Conservation (phyloP, 176 grass and related monocot genomes). For the barley (Hordeum vulgare) region DNA sequence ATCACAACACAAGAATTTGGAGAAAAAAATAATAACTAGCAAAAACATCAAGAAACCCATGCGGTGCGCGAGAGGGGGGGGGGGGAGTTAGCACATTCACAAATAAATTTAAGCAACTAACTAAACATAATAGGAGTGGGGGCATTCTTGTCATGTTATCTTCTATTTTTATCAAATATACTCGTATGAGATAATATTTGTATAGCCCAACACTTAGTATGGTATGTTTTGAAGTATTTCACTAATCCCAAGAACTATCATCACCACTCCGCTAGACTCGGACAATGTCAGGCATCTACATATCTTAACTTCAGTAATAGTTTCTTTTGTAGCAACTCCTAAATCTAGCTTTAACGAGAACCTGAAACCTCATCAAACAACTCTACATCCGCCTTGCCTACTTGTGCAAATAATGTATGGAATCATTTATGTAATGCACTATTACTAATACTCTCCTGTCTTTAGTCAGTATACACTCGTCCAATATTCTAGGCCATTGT, state of each 20-base stretch:
- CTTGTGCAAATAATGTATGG: not conserved
- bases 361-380: not conserved
- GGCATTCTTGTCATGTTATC: not conserved
- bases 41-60: constrained; percentile 4
- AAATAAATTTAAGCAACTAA: not conserved
- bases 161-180: not conserved
- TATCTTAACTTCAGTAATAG: not conserved
- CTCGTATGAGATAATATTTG: not conserved
- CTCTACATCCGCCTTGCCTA: not conserved
- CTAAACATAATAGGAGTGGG: not conserved
- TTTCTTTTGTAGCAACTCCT: not conserved
- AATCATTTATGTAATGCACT: not conserved
- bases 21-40: not conserved
- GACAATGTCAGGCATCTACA: not conserved
- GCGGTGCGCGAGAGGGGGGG: not conserved
- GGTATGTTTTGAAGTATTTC: not conserved
- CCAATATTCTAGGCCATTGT: not conserved
- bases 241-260: not conserved
- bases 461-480: not conserved
- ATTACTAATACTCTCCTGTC: not conserved
- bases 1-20: not conserved
- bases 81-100: not conserved
- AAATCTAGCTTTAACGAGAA: constrained; percentile 5
- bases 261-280: not conserved
- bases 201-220: no score